These are phyloP conservation scores for Aspergillus felis DNA, from an alignment of 2,329 filamentous ascomycete genomes.

Conservation along the genomic window DNA sequence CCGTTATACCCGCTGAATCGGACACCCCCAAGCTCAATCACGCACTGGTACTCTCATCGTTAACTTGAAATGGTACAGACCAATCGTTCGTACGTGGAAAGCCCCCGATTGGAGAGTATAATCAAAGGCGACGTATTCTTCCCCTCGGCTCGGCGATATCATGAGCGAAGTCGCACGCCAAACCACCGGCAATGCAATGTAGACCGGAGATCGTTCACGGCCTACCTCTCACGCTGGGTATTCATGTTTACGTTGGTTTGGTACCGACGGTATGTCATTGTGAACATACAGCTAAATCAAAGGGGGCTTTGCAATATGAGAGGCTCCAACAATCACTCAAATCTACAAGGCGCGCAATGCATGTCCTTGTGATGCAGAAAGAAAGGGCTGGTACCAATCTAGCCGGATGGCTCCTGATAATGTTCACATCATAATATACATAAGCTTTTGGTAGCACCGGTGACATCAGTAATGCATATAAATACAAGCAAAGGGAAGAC, in stretches of 20 bases:
- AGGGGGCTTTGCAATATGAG: too few species aligned
- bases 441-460: neutral
- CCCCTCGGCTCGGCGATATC: conserved; percentile 37
- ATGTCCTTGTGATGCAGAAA: neutral
- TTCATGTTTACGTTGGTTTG: conserved; percentile 29
- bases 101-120: conserved; percentile 20
- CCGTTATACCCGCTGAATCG: too few species aligned
- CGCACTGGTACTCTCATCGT: too few species aligned
- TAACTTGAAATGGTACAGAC: too few species aligned
- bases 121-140: conserved; percentile 45
- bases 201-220: conserved; percentile 61
- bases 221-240: conserved; percentile 56
- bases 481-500: conserved; percentile 2
- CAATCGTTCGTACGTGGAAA: neutral
- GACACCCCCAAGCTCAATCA: too few species aligned
- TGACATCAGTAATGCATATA: conserved; percentile 1
- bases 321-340: too few species aligned
- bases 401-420: neutral
- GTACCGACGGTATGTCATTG: too few species aligned
- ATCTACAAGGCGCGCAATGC: neutral
- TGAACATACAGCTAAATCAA: too few species aligned
- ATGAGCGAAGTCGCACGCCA: conserved; percentile 59
- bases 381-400: neutral
- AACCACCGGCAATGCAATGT: conserved; percentile 49
- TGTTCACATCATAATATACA: neutral